These are phyloP conservation scores for Solanum sejunctum DNA, from an alignment of 257 asterid genomes.

Conservation along the genomic window DNA sequence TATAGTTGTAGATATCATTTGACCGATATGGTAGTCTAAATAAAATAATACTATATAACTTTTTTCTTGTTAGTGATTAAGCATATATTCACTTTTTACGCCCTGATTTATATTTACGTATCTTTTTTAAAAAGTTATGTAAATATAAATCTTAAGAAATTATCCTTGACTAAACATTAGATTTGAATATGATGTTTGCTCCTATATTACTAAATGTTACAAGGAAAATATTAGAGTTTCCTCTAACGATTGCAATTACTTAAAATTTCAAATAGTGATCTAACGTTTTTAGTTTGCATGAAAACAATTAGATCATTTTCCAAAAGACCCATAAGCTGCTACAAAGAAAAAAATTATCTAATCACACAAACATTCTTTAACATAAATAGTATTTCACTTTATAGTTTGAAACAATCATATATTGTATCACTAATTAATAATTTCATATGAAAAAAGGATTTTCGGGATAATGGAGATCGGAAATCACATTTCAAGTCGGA, in stretches of 20 bases:
- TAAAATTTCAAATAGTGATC: neutral
- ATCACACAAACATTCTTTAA: neutral
- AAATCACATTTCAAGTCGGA: too few relatives aligned
- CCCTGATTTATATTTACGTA: neutral
- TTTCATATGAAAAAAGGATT: too few relatives aligned
- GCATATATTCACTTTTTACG: neutral
- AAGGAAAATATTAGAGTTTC: neutral
- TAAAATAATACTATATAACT: neutral
- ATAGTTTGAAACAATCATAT: neutral
- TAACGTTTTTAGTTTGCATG: neutral
- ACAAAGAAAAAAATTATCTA: neutral
- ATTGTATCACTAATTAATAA: neutral
- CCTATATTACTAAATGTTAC: neutral
- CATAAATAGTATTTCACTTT: neutral
- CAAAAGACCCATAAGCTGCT: neutral
- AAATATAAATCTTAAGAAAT: neutral
- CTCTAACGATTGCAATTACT: neutral
- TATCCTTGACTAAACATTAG: neutral
- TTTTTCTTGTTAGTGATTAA: neutral
- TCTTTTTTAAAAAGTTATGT: neutral
- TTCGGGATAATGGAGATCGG: too few relatives aligned
- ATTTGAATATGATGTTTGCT: neutral
- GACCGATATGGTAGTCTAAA: neutral
- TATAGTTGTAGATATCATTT: neutral
- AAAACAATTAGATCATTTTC: neutral